Conservation (phyloP, 148 eudicot species). For the Rhododendron ferrugineum region DNA sequence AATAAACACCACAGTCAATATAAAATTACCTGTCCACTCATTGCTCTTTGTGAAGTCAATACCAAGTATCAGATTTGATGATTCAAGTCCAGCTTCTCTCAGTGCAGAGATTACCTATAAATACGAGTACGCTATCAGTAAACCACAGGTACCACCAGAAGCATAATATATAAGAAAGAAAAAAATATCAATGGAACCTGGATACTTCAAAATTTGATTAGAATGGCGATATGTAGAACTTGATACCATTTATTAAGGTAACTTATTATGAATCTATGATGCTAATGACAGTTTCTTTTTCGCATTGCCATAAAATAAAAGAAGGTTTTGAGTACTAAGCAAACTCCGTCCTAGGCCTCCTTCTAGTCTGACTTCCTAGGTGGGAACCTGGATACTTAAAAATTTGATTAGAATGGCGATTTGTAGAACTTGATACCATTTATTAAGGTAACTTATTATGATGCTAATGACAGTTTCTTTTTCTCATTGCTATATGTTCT, state of each 20-base stretch:
- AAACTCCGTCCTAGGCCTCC: no score
- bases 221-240: not conserved
- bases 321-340: no score
- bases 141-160: not conserved
- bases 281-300: not conserved
- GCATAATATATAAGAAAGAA: not conserved
- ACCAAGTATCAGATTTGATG: conserved; percentile 83
- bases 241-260: not conserved
- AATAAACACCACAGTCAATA: not conserved
- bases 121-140: conserved; percentile 7
- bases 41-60: conserved; percentile 68
- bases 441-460: not conserved
- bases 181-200: not conserved
- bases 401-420: not conserved
- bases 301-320: not conserved
- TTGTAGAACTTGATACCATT: not conserved
- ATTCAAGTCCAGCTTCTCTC: conserved; percentile 88
- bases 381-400: not conserved
- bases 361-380: no score
- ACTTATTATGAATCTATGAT: not conserved
- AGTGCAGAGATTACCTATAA: conserved; percentile 57
- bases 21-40: conserved; percentile 65
- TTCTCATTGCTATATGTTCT: not conserved
- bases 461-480: not conserved
- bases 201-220: not conserved